A percentile compares a stretch with the other conserved stretches of the same genome.
Evolutionary conservation across 176 grass and related monocot genomes (phyloP).

Genomic region (Thinopyrum elongatum): DNA sequence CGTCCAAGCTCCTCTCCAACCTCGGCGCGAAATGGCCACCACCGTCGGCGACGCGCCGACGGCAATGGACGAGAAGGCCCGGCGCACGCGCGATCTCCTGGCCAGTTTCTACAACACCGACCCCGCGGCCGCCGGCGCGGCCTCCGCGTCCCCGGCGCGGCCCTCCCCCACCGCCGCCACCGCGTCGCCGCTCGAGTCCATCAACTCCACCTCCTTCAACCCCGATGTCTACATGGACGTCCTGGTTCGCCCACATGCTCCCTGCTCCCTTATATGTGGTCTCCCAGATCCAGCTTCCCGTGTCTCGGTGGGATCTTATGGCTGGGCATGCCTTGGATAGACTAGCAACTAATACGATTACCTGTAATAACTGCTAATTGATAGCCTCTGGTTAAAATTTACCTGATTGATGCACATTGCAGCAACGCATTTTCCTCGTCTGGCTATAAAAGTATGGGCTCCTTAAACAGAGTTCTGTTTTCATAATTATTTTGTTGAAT

Average conservation of each 20-base stretch:
- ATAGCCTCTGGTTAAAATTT: background rate
- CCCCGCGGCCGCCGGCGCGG: slow-evolving; percentile 21
- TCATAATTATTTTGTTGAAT: slow-evolving; percentile 8
- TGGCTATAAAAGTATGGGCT: background rate
- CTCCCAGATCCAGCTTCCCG: slow-evolving; percentile 39
- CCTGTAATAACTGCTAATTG: background rate
- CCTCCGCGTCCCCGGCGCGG: slow-evolving; percentile 4
- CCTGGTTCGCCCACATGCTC: slow-evolving; percentile 56
- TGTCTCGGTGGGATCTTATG: slow-evolving; percentile 20
- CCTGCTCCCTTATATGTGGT: background rate
- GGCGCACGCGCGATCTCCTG: slow-evolving; percentile 88
- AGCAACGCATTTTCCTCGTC: background rate
- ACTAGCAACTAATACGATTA: background rate
- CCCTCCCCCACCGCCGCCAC: slow-evolving; percentile 23
- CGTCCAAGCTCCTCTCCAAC: slow-evolving; percentile 21
- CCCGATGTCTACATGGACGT: slow-evolving; percentile 86
- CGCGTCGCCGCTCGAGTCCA: slow-evolving; percentile 74
- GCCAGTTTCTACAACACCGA: slow-evolving; percentile 95
- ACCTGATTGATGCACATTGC: background rate
- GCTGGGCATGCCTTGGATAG: background rate
- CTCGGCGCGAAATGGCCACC: slow-evolving; percentile 33
- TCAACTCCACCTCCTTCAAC: slow-evolving; percentile 88
- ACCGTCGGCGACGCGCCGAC: slow-evolving; percentile 11
- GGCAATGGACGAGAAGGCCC: slow-evolving; percentile 87
- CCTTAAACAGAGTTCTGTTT: background rate